Base-by-base conservation (phyloP, 169 alveolate species). In the Eimeria sp. region DNA sequence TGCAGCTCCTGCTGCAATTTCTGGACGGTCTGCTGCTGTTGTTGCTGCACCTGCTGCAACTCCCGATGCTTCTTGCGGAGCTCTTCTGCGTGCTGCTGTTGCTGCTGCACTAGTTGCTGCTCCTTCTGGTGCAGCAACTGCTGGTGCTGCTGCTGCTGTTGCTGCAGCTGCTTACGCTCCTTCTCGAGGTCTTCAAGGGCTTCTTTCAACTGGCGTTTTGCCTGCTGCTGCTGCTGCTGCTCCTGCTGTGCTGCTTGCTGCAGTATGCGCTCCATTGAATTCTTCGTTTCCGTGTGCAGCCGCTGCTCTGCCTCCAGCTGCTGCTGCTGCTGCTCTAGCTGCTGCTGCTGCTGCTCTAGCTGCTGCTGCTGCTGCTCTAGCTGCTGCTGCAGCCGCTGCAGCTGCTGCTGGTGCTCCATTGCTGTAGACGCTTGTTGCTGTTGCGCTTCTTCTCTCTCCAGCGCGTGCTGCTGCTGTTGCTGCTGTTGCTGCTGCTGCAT, bases 401-500 rank as follows among this genome's bases (percentile, higher is more conserved):
- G 61, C 58, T 75, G 61, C 86, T 43, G 86, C 61, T 75, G 86
- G 5, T 75, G 86, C 30, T 75, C 86, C 61, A 43, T 13, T 20
- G 86, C 58, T 6, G 61, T 18, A 45, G 58, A 9, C n/a, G 57
- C 86, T 75, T 75, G 86, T 61, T 43, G 86, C 61, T 27, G 86
- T 61, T 75, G 86, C 61, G 13, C 61, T 75, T 75, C 61, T 75
- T 40, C 86, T 45, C 34, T n/a, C 34, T 40, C 58, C 61, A 43
- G 61, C 10, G 27, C 40, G 34, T 75, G 86, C 86, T 75, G 86
- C 86, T 75, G 86, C 86, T 14, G 86, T 13, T 75, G 86, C 61
- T 75, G 86, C 61, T 75, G 86, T 45, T 75, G 86, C 86, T 75
- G 86, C 61, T 75, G 86, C 86, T 40, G 86, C 86, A 75, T 43